These are phyloP conservation scores for Myochromella boudieri DNA, from an alignment of 768 basidiomycete genomes.

Conservation along the genomic window DNA sequence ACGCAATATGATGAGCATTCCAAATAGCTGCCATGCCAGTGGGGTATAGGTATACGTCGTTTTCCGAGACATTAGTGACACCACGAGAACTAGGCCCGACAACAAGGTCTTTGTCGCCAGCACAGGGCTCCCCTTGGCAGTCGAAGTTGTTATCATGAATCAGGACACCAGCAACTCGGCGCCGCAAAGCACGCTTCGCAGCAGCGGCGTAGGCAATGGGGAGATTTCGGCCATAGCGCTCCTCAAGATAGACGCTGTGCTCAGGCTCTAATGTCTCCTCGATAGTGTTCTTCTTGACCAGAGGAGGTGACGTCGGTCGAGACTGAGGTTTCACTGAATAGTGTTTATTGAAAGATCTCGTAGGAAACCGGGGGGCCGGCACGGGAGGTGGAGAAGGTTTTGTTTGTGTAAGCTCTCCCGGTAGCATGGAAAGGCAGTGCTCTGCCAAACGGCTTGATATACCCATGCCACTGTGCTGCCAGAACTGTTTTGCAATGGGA, in stretches of 20 bases:
- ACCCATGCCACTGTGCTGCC: conserved; percentile 93
- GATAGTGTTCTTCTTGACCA: conserved; percentile 4
- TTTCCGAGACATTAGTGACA: conserved; percentile 68
- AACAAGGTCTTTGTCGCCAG: conserved; percentile 43
- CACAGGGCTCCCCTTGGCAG: conserved; percentile 30
- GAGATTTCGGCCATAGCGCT: conserved; percentile 91
- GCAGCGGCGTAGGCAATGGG: conserved; percentile 66
- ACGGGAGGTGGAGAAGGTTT: conserved; percentile 26
- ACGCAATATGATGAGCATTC: conserved; percentile 77
- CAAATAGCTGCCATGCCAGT: conserved; percentile 96
- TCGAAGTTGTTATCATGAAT: conserved; percentile 55
- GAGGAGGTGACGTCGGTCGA: conserved; percentile 8
- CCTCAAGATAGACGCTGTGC: conserved; percentile 80
- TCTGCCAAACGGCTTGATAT: conserved; percentile 89
- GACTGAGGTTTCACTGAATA: conserved; percentile 44
- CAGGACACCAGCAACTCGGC: conserved; percentile 86
- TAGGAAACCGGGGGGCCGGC: conserved; percentile 27
- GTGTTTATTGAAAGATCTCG: conserved; percentile 55
- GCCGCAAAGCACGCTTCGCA: conserved; percentile 87
- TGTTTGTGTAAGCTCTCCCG: conserved; percentile 36
- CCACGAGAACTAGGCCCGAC: conserved; percentile 69
- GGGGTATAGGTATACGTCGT: conserved; percentile 87
- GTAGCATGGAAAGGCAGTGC: conserved; percentile 71
- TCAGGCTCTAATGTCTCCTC: conserved; percentile 59
- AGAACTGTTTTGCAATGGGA: conserved; percentile 82